Percentiles rank a stretch among this genome's conserved stretches.
Evolutionary conservation across 2,329 filamentous ascomycete genomes (phyloP).

Genomic region (Colletotrichum horii): DNA sequence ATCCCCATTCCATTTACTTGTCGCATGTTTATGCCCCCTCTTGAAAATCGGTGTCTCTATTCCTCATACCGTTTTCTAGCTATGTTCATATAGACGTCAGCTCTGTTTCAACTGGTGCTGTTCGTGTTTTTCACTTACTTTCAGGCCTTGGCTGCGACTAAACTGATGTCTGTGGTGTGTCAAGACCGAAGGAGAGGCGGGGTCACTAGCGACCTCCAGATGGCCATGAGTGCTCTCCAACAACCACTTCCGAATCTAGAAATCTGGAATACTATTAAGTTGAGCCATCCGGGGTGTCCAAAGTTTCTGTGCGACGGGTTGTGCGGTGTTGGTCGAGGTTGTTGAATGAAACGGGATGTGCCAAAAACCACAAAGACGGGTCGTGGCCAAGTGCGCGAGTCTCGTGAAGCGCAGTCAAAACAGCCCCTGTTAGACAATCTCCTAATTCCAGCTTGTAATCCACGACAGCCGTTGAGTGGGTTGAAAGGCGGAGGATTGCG

Average conservation of each 20-base stretch:
- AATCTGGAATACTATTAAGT: neutral
- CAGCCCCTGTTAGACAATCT: neutral
- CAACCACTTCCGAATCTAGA: neutral
- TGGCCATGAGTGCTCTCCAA: neutral
- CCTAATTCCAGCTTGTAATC: too few species aligned
- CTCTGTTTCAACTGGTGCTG: neutral
- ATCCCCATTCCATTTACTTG: neutral
- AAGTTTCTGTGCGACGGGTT: neutral
- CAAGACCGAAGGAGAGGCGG: neutral
- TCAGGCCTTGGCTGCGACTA: neutral
- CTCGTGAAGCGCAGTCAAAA: neutral
- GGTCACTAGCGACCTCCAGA: neutral
- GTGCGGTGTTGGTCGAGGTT: neutral
- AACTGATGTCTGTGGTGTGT: too few species aligned
- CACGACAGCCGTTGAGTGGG: too few species aligned
- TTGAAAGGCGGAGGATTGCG: neutral
- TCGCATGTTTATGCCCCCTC: neutral
- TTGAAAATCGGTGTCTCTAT: neutral
- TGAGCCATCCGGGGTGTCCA: neutral
- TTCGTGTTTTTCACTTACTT: neutral
- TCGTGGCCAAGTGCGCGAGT: neutral
- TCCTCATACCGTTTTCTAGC: neutral
- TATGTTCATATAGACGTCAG: neutral
- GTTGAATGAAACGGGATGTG: neutral
- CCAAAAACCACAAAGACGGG: neutral